Evolutionary conservation across 73 alveolate genomes (phyloP).

Genomic region (Effrenium voratum): DNA sequence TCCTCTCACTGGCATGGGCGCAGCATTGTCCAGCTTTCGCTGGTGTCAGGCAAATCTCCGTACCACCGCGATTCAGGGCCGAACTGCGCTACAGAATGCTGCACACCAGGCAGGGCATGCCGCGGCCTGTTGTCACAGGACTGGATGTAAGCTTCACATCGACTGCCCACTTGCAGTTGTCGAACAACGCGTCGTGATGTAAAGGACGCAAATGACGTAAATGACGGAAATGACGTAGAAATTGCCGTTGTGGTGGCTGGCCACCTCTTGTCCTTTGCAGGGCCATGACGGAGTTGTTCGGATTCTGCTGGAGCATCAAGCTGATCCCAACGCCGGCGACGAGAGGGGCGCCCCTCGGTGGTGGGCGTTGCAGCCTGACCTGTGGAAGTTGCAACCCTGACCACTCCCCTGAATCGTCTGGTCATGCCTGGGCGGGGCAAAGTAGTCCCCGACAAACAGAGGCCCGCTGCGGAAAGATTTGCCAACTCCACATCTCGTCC

Average conservation of each 20-base stretch:
- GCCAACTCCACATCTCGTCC: too few species aligned
- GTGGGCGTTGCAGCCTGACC: not conserved
- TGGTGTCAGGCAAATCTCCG: conserved; percentile 30
- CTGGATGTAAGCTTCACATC: too few species aligned
- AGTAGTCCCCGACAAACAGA: too few species aligned
- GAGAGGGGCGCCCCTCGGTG: not conserved
- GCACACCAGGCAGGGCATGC: conserved; percentile 49
- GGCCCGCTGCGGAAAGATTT: too few species aligned
- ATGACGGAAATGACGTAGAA: too few species aligned
- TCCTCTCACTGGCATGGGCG: too few species aligned
- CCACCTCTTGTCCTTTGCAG: too few species aligned
- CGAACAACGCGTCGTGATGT: too few species aligned
- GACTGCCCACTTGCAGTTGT: too few species aligned
- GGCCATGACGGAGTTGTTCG: conserved; percentile 61
- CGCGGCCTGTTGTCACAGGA: not conserved
- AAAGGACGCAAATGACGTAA: too few species aligned
- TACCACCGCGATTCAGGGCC: conserved; percentile 3
- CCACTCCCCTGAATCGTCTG: not conserved
- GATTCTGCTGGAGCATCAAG: conserved; percentile 28
- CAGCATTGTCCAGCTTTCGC: too few species aligned
- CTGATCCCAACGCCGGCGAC: conserved; percentile 40
- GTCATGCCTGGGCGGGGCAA: not conserved
- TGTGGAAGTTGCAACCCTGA: not conserved
- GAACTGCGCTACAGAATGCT: conserved; percentile 29
- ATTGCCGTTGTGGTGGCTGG: too few species aligned